Evolutionary conservation across 345 rosid genomes (phyloP).

Genomic region (Rhizophora mangle): DNA sequence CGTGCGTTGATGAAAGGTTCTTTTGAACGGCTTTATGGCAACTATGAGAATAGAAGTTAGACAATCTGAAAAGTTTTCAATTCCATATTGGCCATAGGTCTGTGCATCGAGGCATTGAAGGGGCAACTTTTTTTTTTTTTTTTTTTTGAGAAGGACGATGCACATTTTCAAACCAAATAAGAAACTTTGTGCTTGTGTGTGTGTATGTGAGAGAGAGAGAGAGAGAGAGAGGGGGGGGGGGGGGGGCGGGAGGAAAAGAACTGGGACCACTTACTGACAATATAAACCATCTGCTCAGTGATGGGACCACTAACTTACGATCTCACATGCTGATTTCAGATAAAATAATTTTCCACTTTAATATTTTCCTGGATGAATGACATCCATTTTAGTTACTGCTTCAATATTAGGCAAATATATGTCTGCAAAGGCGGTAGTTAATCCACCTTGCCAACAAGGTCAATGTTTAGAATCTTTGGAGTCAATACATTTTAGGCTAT

Average conservation of each 20-base stretch:
- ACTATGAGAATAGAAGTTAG: neutral
- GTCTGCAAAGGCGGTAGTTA: no score
- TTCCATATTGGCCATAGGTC: neutral
- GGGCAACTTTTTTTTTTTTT: neutral
- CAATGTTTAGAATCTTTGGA: no score
- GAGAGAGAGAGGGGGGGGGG: neutral
- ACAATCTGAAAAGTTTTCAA: neutral
- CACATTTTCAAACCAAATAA: neutral
- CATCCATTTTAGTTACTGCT: neutral
- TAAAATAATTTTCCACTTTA: neutral
- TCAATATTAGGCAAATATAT: no score
- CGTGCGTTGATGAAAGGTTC: neutral
- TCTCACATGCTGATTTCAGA: neutral
- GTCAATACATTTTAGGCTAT: no score
- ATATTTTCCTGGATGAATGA: neutral
- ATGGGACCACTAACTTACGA: neutral
- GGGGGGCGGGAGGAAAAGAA: neutral
- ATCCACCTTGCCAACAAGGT: no score
- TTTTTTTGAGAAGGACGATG: neutral
- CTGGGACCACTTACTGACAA: constrained; percentile 1
- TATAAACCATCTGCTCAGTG: neutral
- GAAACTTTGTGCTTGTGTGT: neutral
- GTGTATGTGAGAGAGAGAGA: neutral
- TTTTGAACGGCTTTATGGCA: neutral
- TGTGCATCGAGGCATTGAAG: neutral